Percentiles rank a stretch among this genome's conserved stretches.
Conservation (phyloP, 495 filamentous ascomycete genomes). For the Oidiodendron maius region DNA sequence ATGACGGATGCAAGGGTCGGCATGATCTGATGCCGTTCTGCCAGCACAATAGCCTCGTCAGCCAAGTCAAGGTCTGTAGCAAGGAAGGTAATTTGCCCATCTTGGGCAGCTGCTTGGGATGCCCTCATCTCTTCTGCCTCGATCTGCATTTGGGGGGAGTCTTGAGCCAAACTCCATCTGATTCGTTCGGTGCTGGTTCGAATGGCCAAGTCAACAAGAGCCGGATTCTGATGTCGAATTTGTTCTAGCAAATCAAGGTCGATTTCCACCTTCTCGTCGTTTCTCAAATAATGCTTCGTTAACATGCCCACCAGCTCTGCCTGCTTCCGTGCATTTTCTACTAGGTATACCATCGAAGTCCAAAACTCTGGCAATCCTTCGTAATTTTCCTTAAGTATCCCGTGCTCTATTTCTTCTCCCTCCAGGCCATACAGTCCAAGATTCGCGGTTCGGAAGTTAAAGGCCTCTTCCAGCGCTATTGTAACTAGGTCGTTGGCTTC, state of each 20-base stretch:
- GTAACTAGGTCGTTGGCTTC: conserved; percentile 79
- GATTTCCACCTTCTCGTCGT: conserved; percentile 6
- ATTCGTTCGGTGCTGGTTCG: conserved; percentile 55
- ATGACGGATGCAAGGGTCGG: conserved; percentile 53
- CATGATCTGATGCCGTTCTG: conserved; percentile 62
- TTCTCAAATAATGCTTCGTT: conserved; percentile 22
- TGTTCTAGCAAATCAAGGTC: conserved; percentile 33
- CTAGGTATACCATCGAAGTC: conserved; percentile 63
- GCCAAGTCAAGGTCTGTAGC: conserved; percentile 54
- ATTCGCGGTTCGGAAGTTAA: conserved; percentile 63
- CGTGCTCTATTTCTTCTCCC: conserved; percentile 56
- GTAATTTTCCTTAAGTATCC: conserved; percentile 56
- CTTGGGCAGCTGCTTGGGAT: conserved; percentile 5
- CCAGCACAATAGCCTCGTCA: conserved; percentile 54
- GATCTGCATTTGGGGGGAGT: conserved; percentile 34
- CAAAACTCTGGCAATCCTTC: conserved; percentile 69
- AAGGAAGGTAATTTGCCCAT: conserved; percentile 36
- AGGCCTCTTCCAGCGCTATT: conserved; percentile 64
- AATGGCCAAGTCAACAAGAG: conserved; percentile 50
- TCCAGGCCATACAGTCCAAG: conserved; percentile 65
- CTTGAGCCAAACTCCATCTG: conserved; percentile 50
- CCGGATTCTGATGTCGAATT: conserved; percentile 44
- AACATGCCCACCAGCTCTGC: conserved; percentile 40
- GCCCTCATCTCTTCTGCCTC: conserved; percentile 29
- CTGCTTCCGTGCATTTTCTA: conserved; percentile 47